A percentile compares a stretch with the other conserved stretches of the same genome.
Evolutionary conservation across 1,284 basidiomycete genomes (phyloP).

Genomic region (Heterobasidion parviporum): DNA sequence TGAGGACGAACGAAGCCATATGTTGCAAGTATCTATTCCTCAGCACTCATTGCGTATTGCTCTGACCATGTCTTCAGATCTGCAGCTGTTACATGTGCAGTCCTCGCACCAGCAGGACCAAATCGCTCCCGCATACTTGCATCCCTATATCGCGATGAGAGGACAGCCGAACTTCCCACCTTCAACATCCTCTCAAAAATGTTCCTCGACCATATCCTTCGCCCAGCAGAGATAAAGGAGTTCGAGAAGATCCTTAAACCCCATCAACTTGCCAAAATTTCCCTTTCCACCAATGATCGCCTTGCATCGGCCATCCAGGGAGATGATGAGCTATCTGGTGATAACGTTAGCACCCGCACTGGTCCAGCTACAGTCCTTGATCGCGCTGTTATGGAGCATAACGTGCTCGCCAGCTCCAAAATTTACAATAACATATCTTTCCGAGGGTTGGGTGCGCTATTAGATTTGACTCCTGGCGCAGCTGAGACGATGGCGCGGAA

Average conservation of each 20-base stretch:
- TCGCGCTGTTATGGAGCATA: slow-evolving; percentile 97
- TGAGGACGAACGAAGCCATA: slow-evolving; percentile 81
- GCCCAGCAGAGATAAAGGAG: slow-evolving; percentile 79
- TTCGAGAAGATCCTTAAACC: slow-evolving; percentile 85
- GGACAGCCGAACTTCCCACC: slow-evolving; percentile 71
- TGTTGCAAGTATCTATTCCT: slow-evolving; percentile 52
- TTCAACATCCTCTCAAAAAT: slow-evolving; percentile 93
- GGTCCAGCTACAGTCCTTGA: slow-evolving; percentile 95
- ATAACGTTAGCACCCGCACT: slow-evolving; percentile 61
- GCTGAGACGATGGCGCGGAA: slow-evolving; percentile 91
- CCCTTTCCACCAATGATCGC: slow-evolving; percentile 71
- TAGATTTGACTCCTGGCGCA: slow-evolving; percentile 79
- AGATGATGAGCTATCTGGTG: slow-evolving; percentile 35
- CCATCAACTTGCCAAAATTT: slow-evolving; percentile 90
- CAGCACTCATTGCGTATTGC: background rate
- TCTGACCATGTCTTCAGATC: slow-evolving; percentile 36
- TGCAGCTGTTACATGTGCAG: slow-evolving; percentile 90
- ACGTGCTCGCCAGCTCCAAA: slow-evolving; percentile 89
- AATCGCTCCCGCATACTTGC: slow-evolving; percentile 90
- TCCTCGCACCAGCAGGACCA: slow-evolving; percentile 95
- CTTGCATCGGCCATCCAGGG: slow-evolving; percentile 57
- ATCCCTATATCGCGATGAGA: slow-evolving; percentile 90
- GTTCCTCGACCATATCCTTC: slow-evolving; percentile 95
- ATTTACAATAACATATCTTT: slow-evolving; percentile 96
- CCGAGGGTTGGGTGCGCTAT: slow-evolving; percentile 74